Evolutionary conservation across 164 flowering plant species (phyloP), one percentile per base, ranked within the genome.

Genomic region (Chimonanthus salicifolius): DNA sequence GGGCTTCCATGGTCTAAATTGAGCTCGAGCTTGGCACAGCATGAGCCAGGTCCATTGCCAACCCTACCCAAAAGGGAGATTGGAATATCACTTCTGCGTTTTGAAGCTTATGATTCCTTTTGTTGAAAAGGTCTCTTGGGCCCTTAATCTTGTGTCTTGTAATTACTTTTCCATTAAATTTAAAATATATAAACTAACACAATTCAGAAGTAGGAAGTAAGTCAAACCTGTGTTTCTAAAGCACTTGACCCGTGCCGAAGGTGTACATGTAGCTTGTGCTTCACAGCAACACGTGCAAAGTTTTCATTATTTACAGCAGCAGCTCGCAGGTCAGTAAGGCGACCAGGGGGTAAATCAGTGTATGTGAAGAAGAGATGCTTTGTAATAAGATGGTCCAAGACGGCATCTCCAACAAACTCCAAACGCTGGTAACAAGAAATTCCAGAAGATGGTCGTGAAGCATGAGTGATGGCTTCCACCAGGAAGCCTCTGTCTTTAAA

Each of bases 331-430:
- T 96, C 99, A 10, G 98, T 96, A 82, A 96, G 82, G 60, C 99
- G 94, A 45, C 99, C 99, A 2, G 99, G 99, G 9, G 99, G 98
- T 20, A 96, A 84, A 85, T 92, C 90, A 4, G 92, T 91, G 83
- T 96, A 96, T 1, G 89, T 87, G 80, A 96, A 96, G 79, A 96
- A 96, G 79, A 96, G 82, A 82, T 92, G 89, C 85, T 79, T 87
- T 20, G 99, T 94, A 74, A 96, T 96, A 13, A 96, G 92, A 85
- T 96, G 98, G 81, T 96, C 99, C 77, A 96, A 82, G 18, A 96
- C 98, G n/a, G 99, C 99, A 85, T 96, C 99, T 67, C 99, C 99
- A 66, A 96, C 91, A 83, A 96, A 96, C 79, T 94, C 98, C 80
- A 94, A 74, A 9, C 98, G 84, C 77, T 96, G 99, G 77, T 96